Percentiles rank a stretch among this genome's conserved stretches.
Conservation (phyloP, 225 moss, liverwort and hornwort genomes). For the Marchantia polymorpha region DNA sequence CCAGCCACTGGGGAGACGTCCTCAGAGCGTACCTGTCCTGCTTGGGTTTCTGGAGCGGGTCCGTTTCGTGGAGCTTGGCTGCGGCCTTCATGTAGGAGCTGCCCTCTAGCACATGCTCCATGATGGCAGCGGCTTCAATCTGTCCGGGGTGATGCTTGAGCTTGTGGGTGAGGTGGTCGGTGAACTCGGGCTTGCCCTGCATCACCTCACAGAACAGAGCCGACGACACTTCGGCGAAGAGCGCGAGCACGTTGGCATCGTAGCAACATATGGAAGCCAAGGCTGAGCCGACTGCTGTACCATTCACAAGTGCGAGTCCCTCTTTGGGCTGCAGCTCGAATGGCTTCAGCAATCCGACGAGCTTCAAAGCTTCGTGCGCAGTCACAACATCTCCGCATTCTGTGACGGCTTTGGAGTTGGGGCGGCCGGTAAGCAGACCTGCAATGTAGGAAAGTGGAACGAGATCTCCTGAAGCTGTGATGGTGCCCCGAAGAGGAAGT, state of each 20-base stretch:
- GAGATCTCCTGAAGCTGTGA: conserved; percentile 42
- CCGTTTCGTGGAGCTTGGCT: conserved; percentile 12
- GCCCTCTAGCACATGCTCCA: conserved; percentile 16
- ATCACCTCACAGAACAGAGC: conserved; percentile 49
- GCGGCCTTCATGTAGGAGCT: conserved; percentile 4
- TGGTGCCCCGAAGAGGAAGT: conserved; percentile 47
- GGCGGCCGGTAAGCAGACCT: conserved; percentile 19
- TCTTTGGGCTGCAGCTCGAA: conserved; percentile 38
- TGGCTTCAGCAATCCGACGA: conserved; percentile 27
- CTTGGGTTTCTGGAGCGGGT: conserved; percentile 38
- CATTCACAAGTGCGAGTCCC: conserved; percentile 33
- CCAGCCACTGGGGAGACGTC: conserved; percentile 27
- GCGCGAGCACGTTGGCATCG: conserved; percentile 31
- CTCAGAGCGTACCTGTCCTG: conserved; percentile 30
- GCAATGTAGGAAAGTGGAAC: conserved; percentile 48
- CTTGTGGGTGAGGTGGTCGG: conserved; percentile 45
- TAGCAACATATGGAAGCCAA: conserved; percentile 31
- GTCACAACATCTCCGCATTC: conserved; percentile 20
- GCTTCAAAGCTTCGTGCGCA: conserved; percentile 21
- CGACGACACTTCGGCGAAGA: conserved; percentile 21
- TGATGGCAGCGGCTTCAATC: conserved; percentile 40
- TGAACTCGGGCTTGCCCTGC: conserved; percentile 44
- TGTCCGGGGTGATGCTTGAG: conserved; percentile 35
- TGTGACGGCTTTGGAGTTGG: conserved; percentile 32
- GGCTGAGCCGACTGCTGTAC: conserved; percentile 30